A percentile compares a stretch with the other conserved stretches of the same genome.
phyloP scores from a whole-genome alignment of 441 rosid species.

The Jatropha podagrica region DNA sequence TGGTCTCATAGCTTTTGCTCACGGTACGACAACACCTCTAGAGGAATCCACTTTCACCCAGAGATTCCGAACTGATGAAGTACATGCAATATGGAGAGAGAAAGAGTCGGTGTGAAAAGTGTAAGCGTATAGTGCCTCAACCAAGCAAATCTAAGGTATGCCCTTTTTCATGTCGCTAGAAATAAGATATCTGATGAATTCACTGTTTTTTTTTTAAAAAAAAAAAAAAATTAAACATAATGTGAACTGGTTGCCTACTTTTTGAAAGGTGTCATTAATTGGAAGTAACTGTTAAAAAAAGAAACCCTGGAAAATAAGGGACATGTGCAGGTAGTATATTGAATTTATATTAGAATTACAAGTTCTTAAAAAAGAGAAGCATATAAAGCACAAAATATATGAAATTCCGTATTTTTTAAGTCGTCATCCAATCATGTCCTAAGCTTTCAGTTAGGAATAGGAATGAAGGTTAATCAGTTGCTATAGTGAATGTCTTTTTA shows the following conservation, averaged over 20 bases:
- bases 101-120: slow-evolving; percentile 30
- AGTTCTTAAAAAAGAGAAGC: not conserved
- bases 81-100: slow-evolving; percentile 87
- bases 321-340: not conserved
- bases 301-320: not conserved
- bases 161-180: slow-evolving; percentile 1
- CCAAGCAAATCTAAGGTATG: slow-evolving; percentile 10
- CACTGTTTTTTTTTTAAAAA: not conserved
- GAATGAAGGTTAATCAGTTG: not conserved
- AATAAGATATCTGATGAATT: not conserved
- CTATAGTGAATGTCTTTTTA: not conserved
- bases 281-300: not conserved
- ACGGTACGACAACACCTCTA: slow-evolving; percentile 63
- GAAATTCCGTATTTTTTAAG: not conserved
- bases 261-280: not conserved
- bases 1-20: slow-evolving; percentile 75
- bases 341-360: not conserved
- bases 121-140: slow-evolving; percentile 8
- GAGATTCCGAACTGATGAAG: slow-evolving; percentile 88
- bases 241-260: not conserved
- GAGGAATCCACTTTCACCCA: slow-evolving; percentile 93
- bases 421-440: not conserved
- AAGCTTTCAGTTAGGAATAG: not conserved
- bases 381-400: not conserved
- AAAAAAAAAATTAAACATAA: not conserved